Evolutionary conservation across 345 rosid species (phyloP), one percentile per base, ranked within the genome.

Genomic region (Eutrema yunnanense): DNA sequence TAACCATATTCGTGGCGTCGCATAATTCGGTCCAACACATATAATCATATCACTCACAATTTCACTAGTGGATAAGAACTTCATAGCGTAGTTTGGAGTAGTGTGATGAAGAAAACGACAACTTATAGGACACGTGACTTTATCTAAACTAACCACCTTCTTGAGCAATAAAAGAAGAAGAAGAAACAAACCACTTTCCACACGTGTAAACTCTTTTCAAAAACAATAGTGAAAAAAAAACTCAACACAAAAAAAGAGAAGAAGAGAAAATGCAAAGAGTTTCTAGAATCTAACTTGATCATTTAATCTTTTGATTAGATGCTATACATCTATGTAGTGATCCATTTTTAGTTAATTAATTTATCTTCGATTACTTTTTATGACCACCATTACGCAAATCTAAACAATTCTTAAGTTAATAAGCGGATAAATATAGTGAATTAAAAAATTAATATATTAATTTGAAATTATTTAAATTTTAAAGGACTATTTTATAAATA

Each of bases 61-160:
- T 8, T 47, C 44, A 63, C 16, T 34, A 55, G 55, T 73, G 36
- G 29, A 64, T 46, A 53, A 29, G 14, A 56, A 37, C 54, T 33
- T 73, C 44, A 40, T 49, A 41, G 62, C 54, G 54, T 73, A n/a
- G n/a, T n/a, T n/a, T n/a, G n/a, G n/a, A n/a, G n/a, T n/a, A n/a
- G n/a, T n/a, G n/a, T 73, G 67, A 33, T 42, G 55, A 50, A 33
- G 48, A 62, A 22, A 11, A 75, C 64, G 79, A 75, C 69, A 75
- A 61, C 34, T 12, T 12, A 12, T 62, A 11, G 52, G 79, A 53
- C 79, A 75, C 69, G 74, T 68, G 78, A 53, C 79, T 30, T 61
- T 44, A 29, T 29, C 64, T 61, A 36, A 34, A 52, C 73, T 14
- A 47, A 63, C 54, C 14, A 63, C 54, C 47, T 63, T 47, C 1